Base-by-base conservation (phyloP, 345 rosid species). In the Odontarrhena argentea region DNA sequence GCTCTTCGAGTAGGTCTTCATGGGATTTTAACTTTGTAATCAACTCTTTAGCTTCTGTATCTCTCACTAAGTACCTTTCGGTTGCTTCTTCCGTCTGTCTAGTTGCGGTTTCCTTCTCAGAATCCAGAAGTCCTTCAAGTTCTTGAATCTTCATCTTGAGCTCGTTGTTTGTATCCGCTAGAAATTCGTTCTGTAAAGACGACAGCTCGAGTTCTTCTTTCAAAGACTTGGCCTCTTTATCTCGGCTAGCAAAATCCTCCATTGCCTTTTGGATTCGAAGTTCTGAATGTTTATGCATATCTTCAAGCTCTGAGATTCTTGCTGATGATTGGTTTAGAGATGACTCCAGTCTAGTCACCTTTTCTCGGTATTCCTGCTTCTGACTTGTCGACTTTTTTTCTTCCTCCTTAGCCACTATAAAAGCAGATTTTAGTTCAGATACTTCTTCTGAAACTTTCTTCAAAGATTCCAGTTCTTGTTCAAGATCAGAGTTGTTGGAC, bases 101-200 rank as follows among this genome's bases (percentile, higher is more conserved):
- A 3, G 0, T 42, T 0, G 55, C 55, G 8, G 47, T 65, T 10
- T 64, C 71, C 34, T 22, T 72, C 54, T 87, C 78, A 14, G 81
- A 57, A 67, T 69, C 68, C 11, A 88, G 71, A 71, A 70, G 60
- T 57, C 86, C 87, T 51, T 90, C 82, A 54, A 91, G 91, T 70
- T 91, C 92, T 49, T 84, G 84, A 38, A 91, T 78, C 83, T 80
- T 84, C 51, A 55, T 55, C 74, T 87, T 84, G 24, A 91, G 95
- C 67, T 91, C 87, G 62, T 68, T 77, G 74, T 84, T 91, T 69
- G 88, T 81, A 76, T 79, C 86, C 14, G 78, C 81, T 65, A 91
- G 71, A 38, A 85, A 74, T 61, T 84, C 85, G 57, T 85, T 87
- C 62, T 91, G 93, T 9, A 82, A 81, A 13, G 51, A 60, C 9